phyloP scores from a whole-genome alignment of 1,139 yeast species.

The Suhomyces anneliseae region DNA sequence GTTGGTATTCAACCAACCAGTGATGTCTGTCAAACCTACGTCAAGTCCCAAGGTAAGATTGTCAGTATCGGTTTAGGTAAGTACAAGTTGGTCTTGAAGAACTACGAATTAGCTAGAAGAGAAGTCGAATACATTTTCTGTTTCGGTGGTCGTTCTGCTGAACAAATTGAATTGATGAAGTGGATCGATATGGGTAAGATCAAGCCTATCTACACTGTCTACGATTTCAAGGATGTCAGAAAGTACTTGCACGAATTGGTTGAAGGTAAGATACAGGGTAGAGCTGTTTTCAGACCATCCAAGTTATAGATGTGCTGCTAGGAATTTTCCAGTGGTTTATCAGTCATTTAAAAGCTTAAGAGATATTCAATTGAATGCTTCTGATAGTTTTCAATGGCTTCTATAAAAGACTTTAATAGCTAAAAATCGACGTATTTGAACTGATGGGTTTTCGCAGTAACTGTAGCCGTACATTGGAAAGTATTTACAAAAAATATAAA shows the following conservation, averaged over 20 bases:
- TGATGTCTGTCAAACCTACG: conserved; percentile 33
- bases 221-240: conserved; percentile 38
- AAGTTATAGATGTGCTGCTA: conserved; percentile 9
- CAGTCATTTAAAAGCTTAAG: no score
- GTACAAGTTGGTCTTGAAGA: conserved; percentile 30
- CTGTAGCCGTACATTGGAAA: no score
- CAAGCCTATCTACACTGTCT: conserved; percentile 36
- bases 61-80: conserved; percentile 48
- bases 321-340: neutral
- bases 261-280: conserved; percentile 42
- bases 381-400: no score
- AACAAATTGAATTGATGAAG: conserved; percentile 45
- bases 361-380: no score
- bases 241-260: conserved; percentile 35
- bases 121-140: conserved; percentile 44
- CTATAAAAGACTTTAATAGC: no score
- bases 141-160: conserved; percentile 49
- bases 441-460: no score
- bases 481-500: no score
- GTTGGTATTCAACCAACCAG: conserved; percentile 45
- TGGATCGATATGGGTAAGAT: conserved; percentile 45
- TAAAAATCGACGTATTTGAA: no score
- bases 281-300: conserved; percentile 44
- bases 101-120: conserved; percentile 40
- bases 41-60: conserved; percentile 39